Conservation (phyloP, 352 stramenopile genomes). For the Peronospora destructor region DNA sequence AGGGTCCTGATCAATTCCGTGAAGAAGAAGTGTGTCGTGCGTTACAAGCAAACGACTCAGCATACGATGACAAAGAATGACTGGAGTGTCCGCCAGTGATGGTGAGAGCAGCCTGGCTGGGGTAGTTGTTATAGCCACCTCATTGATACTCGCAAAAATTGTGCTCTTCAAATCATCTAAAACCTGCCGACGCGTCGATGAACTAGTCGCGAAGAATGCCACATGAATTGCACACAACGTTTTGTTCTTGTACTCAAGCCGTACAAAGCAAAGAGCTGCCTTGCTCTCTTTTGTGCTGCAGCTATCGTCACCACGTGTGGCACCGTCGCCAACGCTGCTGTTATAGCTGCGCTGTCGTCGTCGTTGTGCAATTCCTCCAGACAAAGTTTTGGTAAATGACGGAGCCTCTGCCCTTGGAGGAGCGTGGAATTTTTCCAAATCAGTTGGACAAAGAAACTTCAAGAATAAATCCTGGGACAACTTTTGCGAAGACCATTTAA, state of each 20-base stretch:
- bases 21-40: slow-evolving; percentile 57
- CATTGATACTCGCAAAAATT: slow-evolving; percentile 52
- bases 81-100: slow-evolving; percentile 11
- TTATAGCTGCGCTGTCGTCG: slow-evolving; percentile 35
- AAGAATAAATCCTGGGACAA: slow-evolving; percentile 77
- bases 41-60: slow-evolving; percentile 70
- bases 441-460: slow-evolving; percentile 49
- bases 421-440: slow-evolving; percentile 20
- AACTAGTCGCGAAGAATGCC: slow-evolving; percentile 78
- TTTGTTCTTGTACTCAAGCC: slow-evolving; percentile 74
- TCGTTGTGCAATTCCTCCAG: slow-evolving; percentile 29
- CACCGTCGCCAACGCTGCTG: slow-evolving; percentile 20
- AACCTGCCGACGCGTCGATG: slow-evolving; percentile 54
- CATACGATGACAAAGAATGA: slow-evolving; percentile 69
- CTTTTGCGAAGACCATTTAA: slow-evolving; percentile 74
- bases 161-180: slow-evolving; percentile 63
- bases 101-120: slow-evolving; percentile 25
- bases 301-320: slow-evolving; percentile 12
- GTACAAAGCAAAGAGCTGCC: slow-evolving; percentile 73
- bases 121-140: slow-evolving; percentile 26
- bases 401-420: slow-evolving; percentile 20
- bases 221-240: slow-evolving; percentile 73
- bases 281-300: slow-evolving; percentile 33
- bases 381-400: slow-evolving; percentile 13
- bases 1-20: slow-evolving; percentile 34